Evolutionary conservation across 306 rosid genomes (phyloP), one percentile per base, ranked within the genome.

Genomic region (Calophaca sinica): DNA sequence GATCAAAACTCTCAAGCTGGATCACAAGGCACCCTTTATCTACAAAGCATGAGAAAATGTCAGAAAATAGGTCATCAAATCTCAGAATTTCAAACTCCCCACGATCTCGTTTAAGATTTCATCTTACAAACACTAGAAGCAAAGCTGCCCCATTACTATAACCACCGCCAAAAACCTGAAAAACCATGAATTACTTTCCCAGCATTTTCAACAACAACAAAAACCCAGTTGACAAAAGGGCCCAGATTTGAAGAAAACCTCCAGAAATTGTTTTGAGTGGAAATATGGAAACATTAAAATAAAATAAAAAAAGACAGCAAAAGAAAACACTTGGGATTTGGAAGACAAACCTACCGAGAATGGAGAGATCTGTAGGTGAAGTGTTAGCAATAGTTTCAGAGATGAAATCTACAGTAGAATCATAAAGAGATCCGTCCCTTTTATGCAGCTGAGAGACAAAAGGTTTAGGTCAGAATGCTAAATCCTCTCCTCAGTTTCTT

Each of bases 401-500:
- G 46, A 68, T 9, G 74, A 76, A 82, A 73, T 59, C 60, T 63
- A 60, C 4, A 28, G 51, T 14, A 59, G 64, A 80, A 75, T 68
- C 70, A 61, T 38, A 72, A 44, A 68, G 55, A 71, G 75, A 70
- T 55, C 64, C 3, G 26, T 20, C 2, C 7, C 32, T 63, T 68
- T 72, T 33, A 44, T 32, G 32, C 32, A 62, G 39, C 41, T 62
- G 46, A 77, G 51, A 36, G 57, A 55, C 65, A 73, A 26, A 28
- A 77, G 39, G 62, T 72, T 81, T 79, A 75, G 82, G 91, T 87
- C 89, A 87, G 77, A 72, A 86, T 67, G 78, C 67, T 36, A 79
- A 72, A 74, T 59, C 69, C 36, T 61, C 85, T 32, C 55, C 36
- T 44, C 73, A 66, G 51, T 52, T 69, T 8, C 55, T 58, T 26